These are phyloP conservation scores for Cordyceps cateniannulata DNA, from an alignment of 2,329 filamentous ascomycete genomes.

Conservation along the genomic window DNA sequence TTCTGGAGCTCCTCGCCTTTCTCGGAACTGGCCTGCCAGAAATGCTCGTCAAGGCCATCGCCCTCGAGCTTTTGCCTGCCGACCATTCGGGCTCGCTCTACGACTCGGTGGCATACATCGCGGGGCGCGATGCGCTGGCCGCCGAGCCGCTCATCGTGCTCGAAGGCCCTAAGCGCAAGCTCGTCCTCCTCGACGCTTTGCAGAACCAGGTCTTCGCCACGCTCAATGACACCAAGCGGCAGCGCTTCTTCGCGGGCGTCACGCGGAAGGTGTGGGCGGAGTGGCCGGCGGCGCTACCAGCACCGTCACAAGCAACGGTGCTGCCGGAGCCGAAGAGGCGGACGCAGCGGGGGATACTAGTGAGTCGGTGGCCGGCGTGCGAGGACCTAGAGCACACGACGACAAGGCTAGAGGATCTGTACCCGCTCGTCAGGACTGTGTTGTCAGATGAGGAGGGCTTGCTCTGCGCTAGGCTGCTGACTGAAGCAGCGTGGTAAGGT, in stretches of 20 bases:
- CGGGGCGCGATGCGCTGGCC: constrained; percentile 1
- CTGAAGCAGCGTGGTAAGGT: constrained; percentile 1
- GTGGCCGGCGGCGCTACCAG: constrained; percentile 10
- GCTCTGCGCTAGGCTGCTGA: not conserved
- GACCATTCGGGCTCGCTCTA: not conserved
- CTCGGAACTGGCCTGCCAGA: constrained; percentile 1
- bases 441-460: not conserved
- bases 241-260: not conserved
- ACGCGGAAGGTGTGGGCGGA: constrained; percentile 3
- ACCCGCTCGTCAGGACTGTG: not conserved
- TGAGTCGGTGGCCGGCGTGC: constrained; percentile 7
- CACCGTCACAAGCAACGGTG: not conserved
- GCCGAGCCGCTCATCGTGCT: not conserved
- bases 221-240: not conserved
- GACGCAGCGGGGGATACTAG: not conserved
- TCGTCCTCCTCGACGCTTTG: constrained; percentile 1
- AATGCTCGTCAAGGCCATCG: not conserved
- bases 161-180: not conserved
- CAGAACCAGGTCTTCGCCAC: constrained; percentile 6
- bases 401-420: constrained; percentile 3
- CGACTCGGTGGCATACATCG: constrained; percentile 2
- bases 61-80: not conserved
- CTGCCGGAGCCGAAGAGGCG: constrained; percentile 8
- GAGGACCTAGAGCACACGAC: not conserved
- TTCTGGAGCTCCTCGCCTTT: constrained; percentile 8